Evolutionary conservation across 116 monocot genomes (phyloP).

Genomic region (Papilionanthe hybrid): DNA sequence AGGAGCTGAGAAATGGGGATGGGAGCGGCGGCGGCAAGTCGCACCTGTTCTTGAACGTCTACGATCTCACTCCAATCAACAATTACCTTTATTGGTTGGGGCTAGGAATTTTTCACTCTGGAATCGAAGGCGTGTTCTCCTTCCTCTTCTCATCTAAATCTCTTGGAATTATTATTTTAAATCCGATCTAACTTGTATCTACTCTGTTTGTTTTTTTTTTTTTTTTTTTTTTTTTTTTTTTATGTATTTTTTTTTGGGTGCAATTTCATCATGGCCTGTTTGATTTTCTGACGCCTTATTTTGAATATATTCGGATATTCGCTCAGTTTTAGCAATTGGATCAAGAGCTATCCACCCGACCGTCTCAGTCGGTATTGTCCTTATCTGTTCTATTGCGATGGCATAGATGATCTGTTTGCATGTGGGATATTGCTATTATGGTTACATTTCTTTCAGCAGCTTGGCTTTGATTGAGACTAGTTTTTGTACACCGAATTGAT

Average conservation of each 20-base stretch:
- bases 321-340: neutral
- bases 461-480: neutral
- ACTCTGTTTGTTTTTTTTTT: neutral
- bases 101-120: slow-evolving; percentile 25
- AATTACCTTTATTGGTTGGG: slow-evolving; percentile 34
- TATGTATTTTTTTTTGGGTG: no score
- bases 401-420: neutral
- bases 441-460: neutral
- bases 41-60: slow-evolving; percentile 23
- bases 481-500: neutral
- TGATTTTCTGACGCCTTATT: neutral
- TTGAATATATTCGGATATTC: neutral
- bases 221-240: no score
- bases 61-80: slow-evolving; percentile 27
- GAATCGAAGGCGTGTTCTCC: slow-evolving; percentile 20
- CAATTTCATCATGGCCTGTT: neutral
- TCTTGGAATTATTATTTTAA: neutral
- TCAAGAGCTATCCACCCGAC: neutral
- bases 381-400: neutral
- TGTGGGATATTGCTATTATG: neutral
- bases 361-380: neutral
- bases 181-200: neutral
- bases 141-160: neutral
- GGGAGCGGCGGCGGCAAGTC: neutral
- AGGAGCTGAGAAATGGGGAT: slow-evolving; percentile 4